phyloP scores from a whole-genome alignment of 441 rosid genomes.

The Viola pubescens region DNA sequence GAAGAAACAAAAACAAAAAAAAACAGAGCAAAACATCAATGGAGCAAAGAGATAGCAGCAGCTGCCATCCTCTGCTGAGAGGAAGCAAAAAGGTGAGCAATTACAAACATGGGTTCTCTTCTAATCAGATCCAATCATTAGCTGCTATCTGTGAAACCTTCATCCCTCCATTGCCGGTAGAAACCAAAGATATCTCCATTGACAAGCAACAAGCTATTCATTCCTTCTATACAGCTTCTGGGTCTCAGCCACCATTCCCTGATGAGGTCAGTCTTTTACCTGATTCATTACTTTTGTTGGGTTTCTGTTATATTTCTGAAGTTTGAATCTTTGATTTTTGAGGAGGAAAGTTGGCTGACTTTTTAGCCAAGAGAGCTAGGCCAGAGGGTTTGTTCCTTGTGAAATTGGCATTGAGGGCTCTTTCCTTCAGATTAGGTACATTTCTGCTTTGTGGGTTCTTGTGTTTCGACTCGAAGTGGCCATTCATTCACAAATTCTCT shows the following conservation, averaged over 20 bases:
- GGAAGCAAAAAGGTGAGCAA: conserved; percentile 25
- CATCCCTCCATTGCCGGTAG: conserved; percentile 42
- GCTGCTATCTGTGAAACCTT: conserved; percentile 53
- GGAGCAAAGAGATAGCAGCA: conserved; percentile 15
- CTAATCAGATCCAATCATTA: conserved; percentile 51
- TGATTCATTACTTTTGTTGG: background rate
- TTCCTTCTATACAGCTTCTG: conserved; percentile 46
- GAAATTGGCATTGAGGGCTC: conserved; percentile 34
- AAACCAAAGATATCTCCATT: conserved; percentile 14
- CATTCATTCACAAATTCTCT: conserved; percentile 59
- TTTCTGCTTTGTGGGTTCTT: conserved; percentile 56
- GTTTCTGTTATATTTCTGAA: background rate
- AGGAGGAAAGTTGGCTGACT: conserved; percentile 51
- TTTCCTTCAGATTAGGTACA: conserved; percentile 72
- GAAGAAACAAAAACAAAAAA: too few relatives aligned
- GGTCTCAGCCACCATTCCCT: conserved; percentile 51
- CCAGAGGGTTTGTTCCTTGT: conserved; percentile 33
- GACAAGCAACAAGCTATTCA: conserved; percentile 23
- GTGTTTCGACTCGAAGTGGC: conserved; percentile 58
- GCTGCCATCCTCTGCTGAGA: conserved; percentile 48
- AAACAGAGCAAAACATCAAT: background rate
- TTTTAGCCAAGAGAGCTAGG: conserved; percentile 34
- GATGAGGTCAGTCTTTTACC: conserved; percentile 41
- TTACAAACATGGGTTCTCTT: conserved; percentile 56
- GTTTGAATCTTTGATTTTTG: too few relatives aligned